Conservation (phyloP, 306 rosid species). For the Inga oerstediana region DNA sequence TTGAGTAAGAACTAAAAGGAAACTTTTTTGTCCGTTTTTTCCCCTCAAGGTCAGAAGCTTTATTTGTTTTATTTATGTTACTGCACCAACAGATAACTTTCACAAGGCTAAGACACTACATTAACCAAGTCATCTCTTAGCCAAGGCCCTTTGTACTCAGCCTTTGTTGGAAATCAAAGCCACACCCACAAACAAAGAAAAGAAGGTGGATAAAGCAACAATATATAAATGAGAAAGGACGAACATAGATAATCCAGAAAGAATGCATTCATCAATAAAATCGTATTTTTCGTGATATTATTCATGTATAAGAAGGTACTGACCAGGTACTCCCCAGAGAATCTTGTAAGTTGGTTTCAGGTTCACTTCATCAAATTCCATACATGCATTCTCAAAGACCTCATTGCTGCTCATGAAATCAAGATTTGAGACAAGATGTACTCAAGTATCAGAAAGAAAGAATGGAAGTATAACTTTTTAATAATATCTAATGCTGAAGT, state of each 20-base stretch:
- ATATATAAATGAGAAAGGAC: background rate
- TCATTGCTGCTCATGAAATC: slow-evolving; percentile 68
- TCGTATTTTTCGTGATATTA: slow-evolving; percentile 16
- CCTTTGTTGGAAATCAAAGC: slow-evolving; percentile 17
- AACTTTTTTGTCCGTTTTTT: background rate
- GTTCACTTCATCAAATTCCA: slow-evolving; percentile 96
- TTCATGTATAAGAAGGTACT: slow-evolving; percentile 24
- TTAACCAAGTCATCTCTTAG: slow-evolving; percentile 9
- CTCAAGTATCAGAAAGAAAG: background rate
- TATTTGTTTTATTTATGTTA: background rate
- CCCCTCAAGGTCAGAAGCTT: slow-evolving; percentile 1
- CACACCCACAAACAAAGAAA: background rate
- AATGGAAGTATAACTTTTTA: background rate
- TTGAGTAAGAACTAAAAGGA: slow-evolving; percentile 1
- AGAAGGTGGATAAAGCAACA: slow-evolving; percentile 18
- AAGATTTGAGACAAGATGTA: slow-evolving; percentile 24
- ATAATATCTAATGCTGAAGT: background rate
- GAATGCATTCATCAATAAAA: background rate
- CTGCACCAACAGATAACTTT: background rate
- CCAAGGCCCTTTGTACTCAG: slow-evolving; percentile 3
- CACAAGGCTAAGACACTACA: background rate
- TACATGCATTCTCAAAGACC: slow-evolving; percentile 88
- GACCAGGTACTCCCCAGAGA: slow-evolving; percentile 98
- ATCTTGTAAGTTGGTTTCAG: slow-evolving; percentile 92
- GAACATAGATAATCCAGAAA: slow-evolving; percentile 4